These are phyloP conservation scores for Coemansia umbellata DNA, from an alignment of 192 early-diverging fungal genomes.

Conservation along the genomic window DNA sequence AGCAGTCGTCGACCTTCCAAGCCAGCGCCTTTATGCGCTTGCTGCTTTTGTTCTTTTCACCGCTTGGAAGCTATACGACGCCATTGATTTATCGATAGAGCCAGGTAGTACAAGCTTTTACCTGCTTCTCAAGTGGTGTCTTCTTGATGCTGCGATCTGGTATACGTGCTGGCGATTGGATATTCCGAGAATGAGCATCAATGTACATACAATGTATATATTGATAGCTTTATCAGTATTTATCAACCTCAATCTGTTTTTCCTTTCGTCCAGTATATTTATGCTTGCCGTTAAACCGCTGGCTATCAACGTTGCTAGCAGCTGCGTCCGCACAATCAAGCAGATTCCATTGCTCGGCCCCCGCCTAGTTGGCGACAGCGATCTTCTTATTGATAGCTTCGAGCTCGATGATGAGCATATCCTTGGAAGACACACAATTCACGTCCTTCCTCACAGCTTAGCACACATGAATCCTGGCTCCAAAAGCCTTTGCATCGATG, in stretches of 20 bases:
- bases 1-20: slow-evolving; percentile 30
- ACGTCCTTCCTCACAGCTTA: slow-evolving; percentile 47
- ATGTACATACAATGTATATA: slow-evolving; percentile 4
- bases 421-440: slow-evolving; percentile 50
- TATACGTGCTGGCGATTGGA: slow-evolving; percentile 28
- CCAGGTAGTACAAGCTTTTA: slow-evolving; percentile 16
- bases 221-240: slow-evolving; percentile 15
- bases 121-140: slow-evolving; percentile 42
- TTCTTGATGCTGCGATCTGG: slow-evolving; percentile 25
- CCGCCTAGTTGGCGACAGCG: slow-evolving; percentile 46
- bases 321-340: slow-evolving; percentile 34
- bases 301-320: slow-evolving; percentile 28
- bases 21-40: slow-evolving; percentile 41
- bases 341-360: slow-evolving; percentile 38
- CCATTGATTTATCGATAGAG: slow-evolving; percentile 9
- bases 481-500: slow-evolving; percentile 30
- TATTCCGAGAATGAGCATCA: slow-evolving; percentile 23
- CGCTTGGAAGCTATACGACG: slow-evolving; percentile 45
- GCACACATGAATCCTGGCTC: slow-evolving; percentile 44
- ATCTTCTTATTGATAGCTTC: slow-evolving; percentile 44
- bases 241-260: slow-evolving; percentile 38
- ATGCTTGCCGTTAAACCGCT: slow-evolving; percentile 36
- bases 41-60: slow-evolving; percentile 10
- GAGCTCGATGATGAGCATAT: slow-evolving; percentile 46
- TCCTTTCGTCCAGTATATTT: slow-evolving; percentile 35